Conservation (phyloP, 345 rosid genomes). For the Raphanus sativus region DNA sequence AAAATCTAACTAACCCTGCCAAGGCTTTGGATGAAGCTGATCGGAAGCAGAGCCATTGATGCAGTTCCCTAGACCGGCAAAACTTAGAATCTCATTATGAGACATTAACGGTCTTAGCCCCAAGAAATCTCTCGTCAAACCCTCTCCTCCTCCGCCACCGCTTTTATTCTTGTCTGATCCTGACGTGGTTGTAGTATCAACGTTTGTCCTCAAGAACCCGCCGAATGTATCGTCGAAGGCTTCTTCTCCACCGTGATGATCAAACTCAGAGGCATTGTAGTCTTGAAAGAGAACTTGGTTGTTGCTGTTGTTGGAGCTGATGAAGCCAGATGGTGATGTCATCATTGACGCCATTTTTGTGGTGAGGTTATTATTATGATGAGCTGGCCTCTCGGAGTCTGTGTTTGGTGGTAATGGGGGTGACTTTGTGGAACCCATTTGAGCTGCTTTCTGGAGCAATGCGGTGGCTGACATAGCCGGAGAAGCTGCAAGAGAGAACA, state of each 20-base stretch:
- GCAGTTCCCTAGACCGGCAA: conserved; percentile 64
- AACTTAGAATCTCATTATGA: conserved; percentile 64
- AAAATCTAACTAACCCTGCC: conserved; percentile 57
- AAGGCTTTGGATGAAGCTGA: conserved; percentile 56
- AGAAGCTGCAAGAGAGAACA: conserved; percentile 40
- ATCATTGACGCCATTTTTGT: conserved; percentile 41
- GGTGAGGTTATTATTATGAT: conserved; percentile 26
- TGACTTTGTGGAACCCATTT: conserved; percentile 73
- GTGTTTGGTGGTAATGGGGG: conserved; percentile 38
- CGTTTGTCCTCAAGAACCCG: conserved; percentile 47
- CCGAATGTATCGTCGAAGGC: conserved; percentile 50
- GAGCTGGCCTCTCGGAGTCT: conserved; percentile 30
- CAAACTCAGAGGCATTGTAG: conserved; percentile 44
- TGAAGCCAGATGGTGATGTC: conserved; percentile 33
- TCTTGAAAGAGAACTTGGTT: conserved; percentile 49
- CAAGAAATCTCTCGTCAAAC: conserved; percentile 83
- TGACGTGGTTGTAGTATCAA: conserved; percentile 4
- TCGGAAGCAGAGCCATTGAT: conserved; percentile 46
- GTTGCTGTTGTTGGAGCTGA: conserved; percentile 25
- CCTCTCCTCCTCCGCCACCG: conserved; percentile 48
- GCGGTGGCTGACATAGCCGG: conserved; percentile 91
- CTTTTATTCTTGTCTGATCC: conserved; percentile 23
- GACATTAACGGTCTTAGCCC: conserved; percentile 65
- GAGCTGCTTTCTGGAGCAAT: conserved; percentile 84
- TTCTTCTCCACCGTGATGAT: conserved; percentile 25